These are phyloP conservation scores for Platanus orientalis DNA, from an alignment of 164 flowering plant species.

Conservation along the genomic window DNA sequence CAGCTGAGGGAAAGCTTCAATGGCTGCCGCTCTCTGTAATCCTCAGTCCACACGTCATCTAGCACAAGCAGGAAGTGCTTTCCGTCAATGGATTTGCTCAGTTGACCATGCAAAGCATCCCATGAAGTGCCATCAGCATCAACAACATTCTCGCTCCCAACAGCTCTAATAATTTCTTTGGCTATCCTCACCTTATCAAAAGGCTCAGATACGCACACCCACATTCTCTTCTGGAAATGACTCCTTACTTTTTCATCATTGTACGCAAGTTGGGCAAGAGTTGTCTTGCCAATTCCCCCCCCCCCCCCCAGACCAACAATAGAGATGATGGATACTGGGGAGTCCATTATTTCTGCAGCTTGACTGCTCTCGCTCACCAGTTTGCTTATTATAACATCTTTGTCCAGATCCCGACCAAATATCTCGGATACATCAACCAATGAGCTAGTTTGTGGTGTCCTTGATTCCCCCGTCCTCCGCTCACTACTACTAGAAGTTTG, in stretches of 20 bases:
- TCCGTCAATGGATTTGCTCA: no score
- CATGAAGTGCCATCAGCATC: no score
- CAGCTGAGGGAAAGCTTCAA: no score
- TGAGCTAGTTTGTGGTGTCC: slow-evolving; percentile 1
- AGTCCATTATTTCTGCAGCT: background rate
- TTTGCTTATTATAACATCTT: background rate
- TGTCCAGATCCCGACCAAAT: slow-evolving; percentile 16
- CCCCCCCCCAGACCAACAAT: slow-evolving; percentile 25
- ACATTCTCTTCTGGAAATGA: slow-evolving; percentile 15
- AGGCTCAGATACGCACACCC: no score
- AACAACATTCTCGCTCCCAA: no score
- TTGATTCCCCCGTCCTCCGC: background rate
- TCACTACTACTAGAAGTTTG: background rate
- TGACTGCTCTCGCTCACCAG: slow-evolving; percentile 1
- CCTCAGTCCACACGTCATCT: no score
- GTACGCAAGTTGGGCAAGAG: slow-evolving; percentile 20
- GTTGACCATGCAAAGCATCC: no score
- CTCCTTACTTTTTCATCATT: slow-evolving; percentile 10
- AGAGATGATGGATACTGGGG: slow-evolving; percentile 9
- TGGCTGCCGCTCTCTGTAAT: no score
- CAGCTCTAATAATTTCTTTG: no score
- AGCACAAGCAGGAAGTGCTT: no score
- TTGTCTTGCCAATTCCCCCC: slow-evolving; percentile 33
- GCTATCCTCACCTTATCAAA: no score
- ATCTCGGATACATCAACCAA: slow-evolving; percentile 4